Base-by-base conservation (phyloP, 139 green algal species). In the Marvania coccoides region DNA sequence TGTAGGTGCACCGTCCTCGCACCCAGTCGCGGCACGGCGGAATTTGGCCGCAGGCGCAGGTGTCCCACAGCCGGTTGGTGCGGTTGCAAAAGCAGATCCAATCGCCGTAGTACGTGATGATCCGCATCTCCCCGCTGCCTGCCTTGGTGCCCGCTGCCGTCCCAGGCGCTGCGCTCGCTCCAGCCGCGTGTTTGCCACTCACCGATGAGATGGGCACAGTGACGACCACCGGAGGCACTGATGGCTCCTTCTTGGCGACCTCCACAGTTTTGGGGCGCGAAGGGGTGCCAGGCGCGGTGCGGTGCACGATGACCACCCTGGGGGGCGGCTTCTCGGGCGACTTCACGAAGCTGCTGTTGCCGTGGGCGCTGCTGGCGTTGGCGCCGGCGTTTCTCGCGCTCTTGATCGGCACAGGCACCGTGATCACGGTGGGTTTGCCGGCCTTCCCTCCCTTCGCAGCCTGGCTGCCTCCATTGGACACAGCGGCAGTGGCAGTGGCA, bases 11-110 rank as follows among this genome's bases (percentile, higher is more conserved):
- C n/a, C 75, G 65, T 4, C 75, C 75, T 6, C 71, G 65, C 45
- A 82, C 75, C 75, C 75, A 82, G 47, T 82, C 75, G 28, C 75
- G 61, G 53, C 64, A 60, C 47, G 74, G 70, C 3, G 64, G 58
- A 12, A 75, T 74, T 60, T 73, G 72, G 14, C 72, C 71, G 70
- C 75, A 82, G 14, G 15, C 28, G 54, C 75, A 82, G 30, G 65
- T 75, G 38, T 82, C 75, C 75, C 75, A 82, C 26, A 82, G 71
- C 15, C 61, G 40, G 61, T 75, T 80, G 29, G 46, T 35, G 6
- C 23, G 47, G 14, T 60, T 60, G 45, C 75, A 82, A 13, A 68
- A 61, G 55, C 75, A 82, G n/a, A 64, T 36, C 75, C 75, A 82
- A 47, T 82, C 71, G 30, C 75, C 75, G 6, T 67, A 77, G 47